These are phyloP conservation scores for Fusarium sp. DNA, from an alignment of 2,329 filamentous ascomycete genomes.

Conservation along the genomic window DNA sequence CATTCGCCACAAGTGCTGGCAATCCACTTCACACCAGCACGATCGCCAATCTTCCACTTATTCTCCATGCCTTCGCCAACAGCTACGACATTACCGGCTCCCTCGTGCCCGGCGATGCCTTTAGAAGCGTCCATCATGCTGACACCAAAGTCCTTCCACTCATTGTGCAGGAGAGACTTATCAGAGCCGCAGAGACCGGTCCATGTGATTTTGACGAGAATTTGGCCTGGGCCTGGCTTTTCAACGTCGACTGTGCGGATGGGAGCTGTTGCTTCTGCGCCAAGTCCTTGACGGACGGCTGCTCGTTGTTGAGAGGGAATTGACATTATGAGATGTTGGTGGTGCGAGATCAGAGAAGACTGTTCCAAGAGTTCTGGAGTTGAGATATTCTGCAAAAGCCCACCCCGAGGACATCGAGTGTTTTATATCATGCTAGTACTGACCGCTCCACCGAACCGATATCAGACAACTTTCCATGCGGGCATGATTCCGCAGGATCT, in stretches of 20 bases:
- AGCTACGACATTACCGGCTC: conserved; percentile 85
- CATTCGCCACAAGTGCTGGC: conserved; percentile 85
- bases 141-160: conserved; percentile 41
- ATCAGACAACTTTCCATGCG: background rate
- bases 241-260: conserved; percentile 37
- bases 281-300: conserved; percentile 39
- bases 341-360: fast-evolving
- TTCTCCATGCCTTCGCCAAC: conserved; percentile 79
- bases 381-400: no score
- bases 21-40: conserved; percentile 89
- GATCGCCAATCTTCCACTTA: conserved; percentile 77
- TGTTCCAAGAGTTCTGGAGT: no score
- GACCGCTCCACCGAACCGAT: background rate
- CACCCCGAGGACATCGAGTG: background rate
- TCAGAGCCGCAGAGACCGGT: conserved; percentile 44
- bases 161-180: conserved; percentile 42
- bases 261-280: conserved; percentile 17
- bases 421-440: background rate
- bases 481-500: background rate
- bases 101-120: conserved; percentile 75
- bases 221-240: conserved; percentile 35
- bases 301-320: conserved; percentile 37
- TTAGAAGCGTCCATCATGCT: conserved; percentile 29
- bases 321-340: conserved; percentile 7
- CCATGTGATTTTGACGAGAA: conserved; percentile 43